A percentile compares a stretch with the other conserved stretches of the same genome.
These are phyloP conservation scores for Triadica sebifera DNA, from an alignment of 345 rosid species.

Conservation along the genomic window DNA sequence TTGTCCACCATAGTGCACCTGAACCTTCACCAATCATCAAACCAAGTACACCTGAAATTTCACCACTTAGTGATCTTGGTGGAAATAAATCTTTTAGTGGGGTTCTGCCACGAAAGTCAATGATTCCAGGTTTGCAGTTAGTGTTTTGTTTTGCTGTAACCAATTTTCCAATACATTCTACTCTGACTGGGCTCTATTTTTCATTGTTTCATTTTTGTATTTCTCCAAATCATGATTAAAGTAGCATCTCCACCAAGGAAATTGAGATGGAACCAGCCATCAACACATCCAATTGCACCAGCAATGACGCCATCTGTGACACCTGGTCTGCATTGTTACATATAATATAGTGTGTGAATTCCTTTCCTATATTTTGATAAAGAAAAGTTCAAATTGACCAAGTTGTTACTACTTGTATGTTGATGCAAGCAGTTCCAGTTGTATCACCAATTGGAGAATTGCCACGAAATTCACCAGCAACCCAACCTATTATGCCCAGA, in stretches of 20 bases:
- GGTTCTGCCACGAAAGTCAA: constrained; percentile 20
- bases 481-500: constrained; percentile 37
- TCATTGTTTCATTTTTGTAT: constrained; percentile 9
- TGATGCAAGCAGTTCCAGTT: constrained; percentile 20
- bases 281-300: constrained; percentile 29
- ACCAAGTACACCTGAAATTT: constrained; percentile 8
- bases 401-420: constrained; percentile 6
- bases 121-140: constrained; percentile 19
- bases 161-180: constrained; percentile 9
- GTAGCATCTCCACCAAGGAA: constrained; percentile 44
- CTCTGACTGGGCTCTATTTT: constrained; percentile 12
- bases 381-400: background rate
- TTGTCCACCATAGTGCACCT: constrained; percentile 24
- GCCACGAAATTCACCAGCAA: constrained; percentile 12
- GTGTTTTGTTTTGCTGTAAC: constrained; percentile 1
- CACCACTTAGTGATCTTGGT: constrained; percentile 21
- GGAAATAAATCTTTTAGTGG: constrained; percentile 19
- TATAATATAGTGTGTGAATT: background rate
- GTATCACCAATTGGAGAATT: constrained; percentile 16
- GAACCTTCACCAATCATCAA: constrained; percentile 10
- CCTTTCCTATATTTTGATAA: background rate
- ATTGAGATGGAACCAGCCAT: constrained; percentile 33
- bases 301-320: constrained; percentile 18
- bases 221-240: constrained; percentile 24
- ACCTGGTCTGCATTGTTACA: constrained; percentile 23